phyloP scores from a whole-genome alignment of 441 rosid species.

The Eutrema salsugineum region DNA sequence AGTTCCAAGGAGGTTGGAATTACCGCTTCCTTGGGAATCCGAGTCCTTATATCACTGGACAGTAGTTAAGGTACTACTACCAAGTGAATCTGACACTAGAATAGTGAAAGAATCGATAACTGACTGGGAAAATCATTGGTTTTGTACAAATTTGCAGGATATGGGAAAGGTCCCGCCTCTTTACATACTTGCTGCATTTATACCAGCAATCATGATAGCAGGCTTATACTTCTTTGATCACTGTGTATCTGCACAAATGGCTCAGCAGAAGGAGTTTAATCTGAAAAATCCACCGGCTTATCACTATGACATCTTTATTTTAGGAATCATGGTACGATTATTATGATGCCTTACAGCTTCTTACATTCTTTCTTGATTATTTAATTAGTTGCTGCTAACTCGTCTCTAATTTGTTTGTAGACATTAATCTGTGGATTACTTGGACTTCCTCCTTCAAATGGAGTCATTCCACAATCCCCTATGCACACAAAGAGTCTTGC shows the following conservation, averaged over 20 bases:
- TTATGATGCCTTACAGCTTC: not conserved
- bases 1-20: slow-evolving; percentile 72
- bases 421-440: slow-evolving; percentile 77
- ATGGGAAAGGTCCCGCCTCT: slow-evolving; percentile 64
- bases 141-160: slow-evolving; percentile 48
- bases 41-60: slow-evolving; percentile 73
- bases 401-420: slow-evolving; percentile 27
- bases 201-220: slow-evolving; percentile 86
- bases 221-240: slow-evolving; percentile 92
- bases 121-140: not conserved
- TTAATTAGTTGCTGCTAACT: not conserved
- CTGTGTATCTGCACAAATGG: slow-evolving; percentile 87
- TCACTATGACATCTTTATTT: slow-evolving; percentile 70
- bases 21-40: slow-evolving; percentile 75
- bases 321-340: slow-evolving; percentile 60
- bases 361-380: not conserved
- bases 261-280: slow-evolving; percentile 87
- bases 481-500: slow-evolving; percentile 94
- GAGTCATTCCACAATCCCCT: slow-evolving; percentile 89
- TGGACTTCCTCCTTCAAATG: slow-evolving; percentile 92
- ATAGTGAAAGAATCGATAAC: not conserved
- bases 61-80: slow-evolving; percentile 52
- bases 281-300: slow-evolving; percentile 83
- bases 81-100: not conserved
- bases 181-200: slow-evolving; percentile 66